Conservation (phyloP, 1,284 basidiomycete species). For the Thelephora terrestris region DNA sequence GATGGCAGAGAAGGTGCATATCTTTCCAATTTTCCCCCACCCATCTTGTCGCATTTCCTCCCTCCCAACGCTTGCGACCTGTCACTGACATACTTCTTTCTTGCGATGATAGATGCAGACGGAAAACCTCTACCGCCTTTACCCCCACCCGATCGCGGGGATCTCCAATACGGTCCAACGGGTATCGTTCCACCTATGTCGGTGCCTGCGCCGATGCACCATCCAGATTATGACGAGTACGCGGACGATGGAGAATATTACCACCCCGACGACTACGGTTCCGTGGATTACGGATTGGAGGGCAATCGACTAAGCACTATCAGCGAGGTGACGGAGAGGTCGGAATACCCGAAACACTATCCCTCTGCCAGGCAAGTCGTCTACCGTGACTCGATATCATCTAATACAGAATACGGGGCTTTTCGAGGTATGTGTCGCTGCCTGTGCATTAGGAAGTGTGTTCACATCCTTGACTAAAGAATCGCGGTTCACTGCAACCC, state of each 20-base stretch:
- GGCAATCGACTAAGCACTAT: slow-evolving; percentile 43
- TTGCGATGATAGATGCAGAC: slow-evolving; percentile 8
- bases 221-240: background rate
- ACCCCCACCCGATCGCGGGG: background rate
- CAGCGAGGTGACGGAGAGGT: slow-evolving; percentile 52
- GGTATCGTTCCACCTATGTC: no score
- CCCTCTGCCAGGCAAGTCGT: no score
- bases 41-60: slow-evolving; percentile 4
- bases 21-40: slow-evolving; percentile 8
- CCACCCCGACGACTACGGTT: slow-evolving; percentile 12
- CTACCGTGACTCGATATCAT: no score
- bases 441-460: no score
- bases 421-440: no score
- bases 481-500: no score
- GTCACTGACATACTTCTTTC: background rate
- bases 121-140: background rate
- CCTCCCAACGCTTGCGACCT: background rate
- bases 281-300: slow-evolving; percentile 3
- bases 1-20: slow-evolving; percentile 23
- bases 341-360: slow-evolving; percentile 43
- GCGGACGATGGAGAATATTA: slow-evolving; percentile 11
- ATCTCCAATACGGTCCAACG: no score
- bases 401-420: no score
- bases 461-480: no score
- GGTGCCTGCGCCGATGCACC: background rate